These are phyloP conservation scores for Purshia tridentata DNA, from an alignment of 306 rosid species.

Conservation along the genomic window DNA sequence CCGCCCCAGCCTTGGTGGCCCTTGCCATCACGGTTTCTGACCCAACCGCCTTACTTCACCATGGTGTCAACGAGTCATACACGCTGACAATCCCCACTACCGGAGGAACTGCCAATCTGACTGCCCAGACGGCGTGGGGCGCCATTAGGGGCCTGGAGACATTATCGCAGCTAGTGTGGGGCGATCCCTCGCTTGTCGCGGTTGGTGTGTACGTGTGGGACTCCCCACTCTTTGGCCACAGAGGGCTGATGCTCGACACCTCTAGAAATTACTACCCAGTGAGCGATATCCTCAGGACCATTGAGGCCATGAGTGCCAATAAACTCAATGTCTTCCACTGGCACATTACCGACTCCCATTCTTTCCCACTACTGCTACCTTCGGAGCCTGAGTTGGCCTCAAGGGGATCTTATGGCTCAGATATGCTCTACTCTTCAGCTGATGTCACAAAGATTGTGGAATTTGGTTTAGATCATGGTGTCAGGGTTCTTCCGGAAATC, in stretches of 20 bases:
- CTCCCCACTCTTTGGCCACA: slow-evolving; percentile 50
- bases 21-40: slow-evolving; percentile 41
- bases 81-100: slow-evolving; percentile 35
- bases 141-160: slow-evolving; percentile 86
- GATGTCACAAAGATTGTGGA: slow-evolving; percentile 60
- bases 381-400: slow-evolving; percentile 74
- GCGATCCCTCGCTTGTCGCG: slow-evolving; percentile 41
- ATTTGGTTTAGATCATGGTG: slow-evolving; percentile 76
- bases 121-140: slow-evolving; percentile 59
- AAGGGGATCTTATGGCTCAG: slow-evolving; percentile 63
- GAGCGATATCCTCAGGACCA: slow-evolving; percentile 57
- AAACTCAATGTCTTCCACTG: slow-evolving; percentile 85
- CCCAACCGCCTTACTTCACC: slow-evolving; percentile 41
- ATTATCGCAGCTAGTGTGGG: slow-evolving; percentile 79
- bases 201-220: slow-evolving; percentile 53
- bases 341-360: slow-evolving; percentile 86
- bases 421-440: slow-evolving; percentile 58
- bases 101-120: slow-evolving; percentile 42
- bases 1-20: slow-evolving; percentile 41
- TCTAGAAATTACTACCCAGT: slow-evolving; percentile 71
- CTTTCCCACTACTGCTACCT: slow-evolving; percentile 68
- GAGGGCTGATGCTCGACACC: slow-evolving; percentile 73
- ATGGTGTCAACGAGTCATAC: slow-evolving; percentile 74
- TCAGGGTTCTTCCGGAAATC: slow-evolving; percentile 80
- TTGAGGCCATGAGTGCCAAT: slow-evolving; percentile 69